phyloP scores from a whole-genome alignment of 1,284 basidiomycete species.

The Cutaneotrichosporon spelunceum region DNA sequence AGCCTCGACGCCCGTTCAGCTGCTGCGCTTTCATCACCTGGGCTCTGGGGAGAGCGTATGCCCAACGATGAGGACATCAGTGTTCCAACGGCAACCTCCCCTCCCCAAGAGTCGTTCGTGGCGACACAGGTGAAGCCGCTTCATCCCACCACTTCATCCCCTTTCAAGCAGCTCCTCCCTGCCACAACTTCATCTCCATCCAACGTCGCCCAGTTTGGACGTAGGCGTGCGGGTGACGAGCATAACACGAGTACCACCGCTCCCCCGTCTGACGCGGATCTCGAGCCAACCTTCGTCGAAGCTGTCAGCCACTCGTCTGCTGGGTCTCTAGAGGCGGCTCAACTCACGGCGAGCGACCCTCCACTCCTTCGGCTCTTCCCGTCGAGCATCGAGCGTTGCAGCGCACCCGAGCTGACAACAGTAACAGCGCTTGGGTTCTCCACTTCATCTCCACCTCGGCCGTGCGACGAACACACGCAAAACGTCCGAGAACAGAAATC shows the following conservation, averaged over 20 bases:
- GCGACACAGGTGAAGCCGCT: slow-evolving; percentile 5
- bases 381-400: not conserved
- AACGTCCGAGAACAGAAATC: not conserved
- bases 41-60: not conserved
- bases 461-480: not conserved
- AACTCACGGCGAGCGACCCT: not conserved
- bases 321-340: not conserved
- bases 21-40: not conserved
- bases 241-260: not conserved
- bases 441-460: not conserved
- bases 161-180: not conserved
- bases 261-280: not conserved
- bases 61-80: not conserved
- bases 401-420: not conserved
- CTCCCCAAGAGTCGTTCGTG: slow-evolving; percentile 4
- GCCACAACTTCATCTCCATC: not conserved
- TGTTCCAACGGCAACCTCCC: not conserved
- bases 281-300: slow-evolving; percentile 4
- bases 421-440: not conserved
- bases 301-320: not conserved
- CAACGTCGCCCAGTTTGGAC: not conserved
- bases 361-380: not conserved
- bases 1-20: not conserved
- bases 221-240: not conserved
- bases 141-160: not conserved